phyloP scores from a whole-genome alignment of 1,284 basidiomycete species.

The Thelephora terrestris region DNA sequence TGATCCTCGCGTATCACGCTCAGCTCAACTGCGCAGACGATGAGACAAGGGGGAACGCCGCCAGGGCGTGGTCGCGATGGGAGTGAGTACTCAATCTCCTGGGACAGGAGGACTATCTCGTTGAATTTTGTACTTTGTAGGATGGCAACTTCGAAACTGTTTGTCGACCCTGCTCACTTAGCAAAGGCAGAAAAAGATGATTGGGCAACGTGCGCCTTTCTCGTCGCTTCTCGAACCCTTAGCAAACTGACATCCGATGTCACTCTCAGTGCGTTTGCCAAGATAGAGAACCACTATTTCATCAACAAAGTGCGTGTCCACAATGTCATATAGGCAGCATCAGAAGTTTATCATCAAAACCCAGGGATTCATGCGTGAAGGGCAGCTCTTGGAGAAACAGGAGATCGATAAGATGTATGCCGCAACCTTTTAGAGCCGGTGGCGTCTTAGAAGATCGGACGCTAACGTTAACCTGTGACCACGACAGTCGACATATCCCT shows the following conservation, averaged over 20 bases:
- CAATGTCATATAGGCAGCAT: not conserved
- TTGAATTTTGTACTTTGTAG: slow-evolving; percentile 25
- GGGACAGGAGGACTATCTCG: not conserved
- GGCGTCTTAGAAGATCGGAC: slow-evolving; percentile 6
- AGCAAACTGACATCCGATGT: not conserved
- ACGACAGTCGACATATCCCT: slow-evolving; percentile 71
- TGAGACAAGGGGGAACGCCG: slow-evolving; percentile 56
- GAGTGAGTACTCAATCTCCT: slow-evolving; percentile 47
- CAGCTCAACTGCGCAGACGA: slow-evolving; percentile 74
- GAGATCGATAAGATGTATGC: slow-evolving; percentile 85
- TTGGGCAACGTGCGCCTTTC: slow-evolving; percentile 57
- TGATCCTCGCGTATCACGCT: slow-evolving; percentile 78
- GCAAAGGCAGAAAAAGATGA: slow-evolving; percentile 64
- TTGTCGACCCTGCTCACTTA: slow-evolving; percentile 60
- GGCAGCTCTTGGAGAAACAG: slow-evolving; percentile 76
- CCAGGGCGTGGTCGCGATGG: slow-evolving; percentile 85
- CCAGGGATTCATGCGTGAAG: slow-evolving; percentile 83
- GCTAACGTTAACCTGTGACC: slow-evolving; percentile 1
- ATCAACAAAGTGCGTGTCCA: slow-evolving; percentile 49
- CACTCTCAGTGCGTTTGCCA: slow-evolving; percentile 64
- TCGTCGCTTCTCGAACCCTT: not conserved
- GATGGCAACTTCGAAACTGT: slow-evolving; percentile 72
- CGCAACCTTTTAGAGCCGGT: not conserved
- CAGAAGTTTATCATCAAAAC: not conserved
- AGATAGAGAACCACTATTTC: slow-evolving; percentile 93